phyloP scores from a whole-genome alignment of 768 basidiomycete genomes.

The Inosperma sp. region DNA sequence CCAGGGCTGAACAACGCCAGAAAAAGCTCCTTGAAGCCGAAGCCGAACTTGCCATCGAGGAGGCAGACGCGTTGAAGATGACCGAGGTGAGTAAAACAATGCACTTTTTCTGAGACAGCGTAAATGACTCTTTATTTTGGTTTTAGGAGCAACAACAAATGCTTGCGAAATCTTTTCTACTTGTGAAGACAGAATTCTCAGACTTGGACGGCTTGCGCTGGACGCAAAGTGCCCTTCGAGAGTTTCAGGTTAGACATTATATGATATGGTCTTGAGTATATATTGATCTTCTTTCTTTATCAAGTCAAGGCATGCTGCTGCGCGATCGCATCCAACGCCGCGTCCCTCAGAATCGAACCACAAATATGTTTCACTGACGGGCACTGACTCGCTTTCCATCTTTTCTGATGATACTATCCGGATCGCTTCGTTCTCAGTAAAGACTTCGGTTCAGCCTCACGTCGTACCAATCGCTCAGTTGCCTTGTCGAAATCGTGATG shows the following conservation, averaged over 20 bases:
- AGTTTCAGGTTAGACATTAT: conserved; percentile 21
- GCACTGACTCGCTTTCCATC: conserved; percentile 33
- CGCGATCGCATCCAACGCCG: neutral
- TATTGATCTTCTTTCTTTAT: neutral
- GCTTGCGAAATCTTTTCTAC: conserved; percentile 42
- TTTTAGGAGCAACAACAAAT: conserved; percentile 38
- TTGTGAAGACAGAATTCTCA: conserved; percentile 57
- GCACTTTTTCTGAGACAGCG: neutral
- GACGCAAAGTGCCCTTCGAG: conserved; percentile 35
- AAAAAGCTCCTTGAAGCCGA: conserved; percentile 46
- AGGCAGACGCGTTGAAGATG: conserved; percentile 52
- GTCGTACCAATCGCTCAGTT: conserved; percentile 5
- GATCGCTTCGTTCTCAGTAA: conserved; percentile 20
- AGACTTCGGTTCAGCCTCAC: neutral
- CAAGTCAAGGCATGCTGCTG: neutral
- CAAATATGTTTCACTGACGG: conserved; percentile 34
- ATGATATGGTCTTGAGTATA: neutral
- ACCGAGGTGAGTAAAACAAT: conserved; percentile 42
- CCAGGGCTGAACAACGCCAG: conserved; percentile 45
- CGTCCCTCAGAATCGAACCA: conserved; percentile 8
- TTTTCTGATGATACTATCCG: conserved; percentile 39
- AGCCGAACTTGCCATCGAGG: conserved; percentile 49
- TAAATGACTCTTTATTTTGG: conserved; percentile 6
- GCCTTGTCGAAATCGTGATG: conserved; percentile 20
- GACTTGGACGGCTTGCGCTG: conserved; percentile 58